These are phyloP conservation scores for Saccharomycopsis selenospora DNA, from an alignment of 805 yeast genomes.

Conservation along the genomic window DNA sequence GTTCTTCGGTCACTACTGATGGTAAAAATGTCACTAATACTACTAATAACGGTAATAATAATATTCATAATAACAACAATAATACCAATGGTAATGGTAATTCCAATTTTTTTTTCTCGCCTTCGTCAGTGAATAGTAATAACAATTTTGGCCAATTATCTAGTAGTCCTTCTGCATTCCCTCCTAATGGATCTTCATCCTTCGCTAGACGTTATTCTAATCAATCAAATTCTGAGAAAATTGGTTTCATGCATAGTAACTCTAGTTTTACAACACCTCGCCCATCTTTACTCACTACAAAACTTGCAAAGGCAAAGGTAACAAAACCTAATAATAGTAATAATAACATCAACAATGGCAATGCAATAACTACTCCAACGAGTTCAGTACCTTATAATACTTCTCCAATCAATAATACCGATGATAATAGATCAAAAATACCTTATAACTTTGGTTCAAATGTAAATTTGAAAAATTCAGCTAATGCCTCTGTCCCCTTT, in stretches of 20 bases:
- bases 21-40: constrained; percentile 32
- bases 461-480: constrained; percentile 8
- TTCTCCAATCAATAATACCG: constrained; percentile 10
- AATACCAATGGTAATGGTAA: not conserved
- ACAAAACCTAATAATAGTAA: constrained; percentile 1
- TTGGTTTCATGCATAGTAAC: constrained; percentile 6
- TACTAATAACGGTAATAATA: not conserved
- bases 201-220: constrained; percentile 4
- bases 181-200: constrained; percentile 20
- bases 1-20: constrained; percentile 33
- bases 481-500: constrained; percentile 8
- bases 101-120: not conserved
- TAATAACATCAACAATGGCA: constrained; percentile 17
- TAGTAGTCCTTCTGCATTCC: constrained; percentile 31
- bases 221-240: constrained; percentile 6
- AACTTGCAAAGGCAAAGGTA: constrained; percentile 16
- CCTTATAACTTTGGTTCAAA: constrained; percentile 13
- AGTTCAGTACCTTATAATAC: not conserved
- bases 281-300: constrained; percentile 15
- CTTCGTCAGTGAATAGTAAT: not conserved
- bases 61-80: not conserved
- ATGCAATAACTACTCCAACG: constrained; percentile 3
- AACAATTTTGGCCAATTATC: not conserved
- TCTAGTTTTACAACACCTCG: constrained; percentile 11
- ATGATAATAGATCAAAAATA: constrained; percentile 19